A percentile compares a stretch with the other conserved stretches of the same genome.
These are phyloP conservation scores for Pelargonium myrrhifolium DNA, from an alignment of 441 rosid species.

Conservation along the genomic window DNA sequence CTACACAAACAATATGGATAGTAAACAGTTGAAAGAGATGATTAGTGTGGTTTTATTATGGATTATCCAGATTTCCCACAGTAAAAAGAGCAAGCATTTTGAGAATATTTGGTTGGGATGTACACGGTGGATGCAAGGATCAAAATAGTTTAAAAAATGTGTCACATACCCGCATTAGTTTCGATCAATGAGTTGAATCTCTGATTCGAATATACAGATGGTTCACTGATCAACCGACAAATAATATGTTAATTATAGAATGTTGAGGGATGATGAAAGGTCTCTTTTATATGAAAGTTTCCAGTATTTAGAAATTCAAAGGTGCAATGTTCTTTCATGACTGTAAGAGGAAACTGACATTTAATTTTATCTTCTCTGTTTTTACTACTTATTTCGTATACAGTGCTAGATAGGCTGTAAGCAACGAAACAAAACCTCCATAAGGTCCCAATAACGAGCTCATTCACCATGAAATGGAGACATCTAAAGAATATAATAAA, in stretches of 20 bases:
- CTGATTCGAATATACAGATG: background rate
- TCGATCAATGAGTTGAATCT: background rate
- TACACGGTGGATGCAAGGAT: background rate
- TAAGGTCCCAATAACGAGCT: background rate
- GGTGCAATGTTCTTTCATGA: background rate
- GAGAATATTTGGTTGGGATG: too few relatives aligned
- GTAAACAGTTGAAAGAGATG: too few relatives aligned
- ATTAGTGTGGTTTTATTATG: background rate
- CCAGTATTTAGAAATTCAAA: background rate
- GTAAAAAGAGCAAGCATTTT: background rate
- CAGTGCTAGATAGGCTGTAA: background rate
- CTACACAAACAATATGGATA: too few relatives aligned
- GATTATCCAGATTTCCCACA: background rate
- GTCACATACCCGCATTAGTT: background rate
- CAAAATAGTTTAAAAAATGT: background rate
- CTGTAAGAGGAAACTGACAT: background rate
- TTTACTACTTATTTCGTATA: background rate
- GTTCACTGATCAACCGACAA: background rate
- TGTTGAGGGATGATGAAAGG: background rate
- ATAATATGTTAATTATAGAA: background rate
- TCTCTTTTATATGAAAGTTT: background rate
- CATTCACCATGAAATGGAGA: background rate
- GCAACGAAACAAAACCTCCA: background rate
- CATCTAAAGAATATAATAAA: background rate
- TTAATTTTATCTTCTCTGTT: background rate